phyloP scores from a whole-genome alignment of 371 early-diverging fungal species.

The Catenaria anguillulae region DNA sequence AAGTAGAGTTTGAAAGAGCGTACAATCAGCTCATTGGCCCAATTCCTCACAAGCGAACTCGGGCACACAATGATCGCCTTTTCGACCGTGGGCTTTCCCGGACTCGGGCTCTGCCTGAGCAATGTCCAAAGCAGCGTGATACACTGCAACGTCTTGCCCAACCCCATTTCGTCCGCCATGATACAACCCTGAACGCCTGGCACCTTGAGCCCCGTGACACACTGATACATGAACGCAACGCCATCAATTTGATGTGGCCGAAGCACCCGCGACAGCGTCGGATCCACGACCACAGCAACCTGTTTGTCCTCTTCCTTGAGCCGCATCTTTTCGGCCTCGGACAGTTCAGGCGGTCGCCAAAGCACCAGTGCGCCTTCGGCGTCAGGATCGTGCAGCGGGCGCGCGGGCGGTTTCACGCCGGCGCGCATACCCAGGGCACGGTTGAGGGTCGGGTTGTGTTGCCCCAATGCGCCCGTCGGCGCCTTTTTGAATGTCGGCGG shows the following conservation, averaged over 20 bases:
- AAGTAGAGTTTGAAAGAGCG: too few relatives aligned
- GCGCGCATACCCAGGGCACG: conserved; percentile 46
- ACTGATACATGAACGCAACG: conserved; percentile 43
- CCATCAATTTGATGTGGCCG: conserved; percentile 46
- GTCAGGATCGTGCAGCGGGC: conserved; percentile 71
- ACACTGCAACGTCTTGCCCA: conserved; percentile 44
- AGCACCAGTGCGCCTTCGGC: conserved; percentile 71
- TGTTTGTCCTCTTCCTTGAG: conserved; percentile 14
- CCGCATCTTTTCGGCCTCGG: conserved; percentile 23
- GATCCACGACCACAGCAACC: conserved; percentile 48
- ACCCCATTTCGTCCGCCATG: conserved; percentile 18
- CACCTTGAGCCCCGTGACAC: conserved; percentile 26
- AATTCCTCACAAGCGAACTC: conserved; percentile 41
- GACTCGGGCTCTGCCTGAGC: conserved; percentile 31
- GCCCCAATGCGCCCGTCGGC: background rate
- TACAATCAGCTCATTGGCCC: conserved; percentile 40
- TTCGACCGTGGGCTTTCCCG: conserved; percentile 20
- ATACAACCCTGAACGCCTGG: conserved; percentile 24
- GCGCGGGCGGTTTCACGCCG: conserved; percentile 24
- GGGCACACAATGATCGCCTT: conserved; percentile 44
- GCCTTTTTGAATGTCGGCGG: background rate
- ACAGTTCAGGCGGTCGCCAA: conserved; percentile 50
- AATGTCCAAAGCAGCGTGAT: conserved; percentile 47
- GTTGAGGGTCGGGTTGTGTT: background rate
- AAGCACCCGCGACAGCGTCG: conserved; percentile 26